phyloP scores from a whole-genome alignment of 345 rosid species.

The Salix exigua region DNA sequence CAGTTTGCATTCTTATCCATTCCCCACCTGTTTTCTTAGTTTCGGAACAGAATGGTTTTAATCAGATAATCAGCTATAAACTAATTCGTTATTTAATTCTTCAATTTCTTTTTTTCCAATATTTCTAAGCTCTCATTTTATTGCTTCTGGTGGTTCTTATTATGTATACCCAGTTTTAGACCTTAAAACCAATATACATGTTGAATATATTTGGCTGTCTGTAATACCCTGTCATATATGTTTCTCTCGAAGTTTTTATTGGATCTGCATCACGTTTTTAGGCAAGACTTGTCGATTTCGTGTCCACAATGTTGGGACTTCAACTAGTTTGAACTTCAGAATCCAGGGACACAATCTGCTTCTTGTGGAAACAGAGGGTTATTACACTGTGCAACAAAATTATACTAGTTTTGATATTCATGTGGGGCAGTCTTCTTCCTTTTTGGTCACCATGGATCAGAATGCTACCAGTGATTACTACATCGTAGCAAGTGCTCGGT shows the following conservation, averaged over 20 bases:
- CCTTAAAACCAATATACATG: not conserved
- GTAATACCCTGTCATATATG: not conserved
- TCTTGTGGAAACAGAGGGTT: conserved; percentile 83
- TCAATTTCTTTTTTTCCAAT: not conserved
- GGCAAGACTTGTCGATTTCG: conserved; percentile 86
- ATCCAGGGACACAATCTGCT: conserved; percentile 86
- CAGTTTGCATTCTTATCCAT: conserved; percentile 2
- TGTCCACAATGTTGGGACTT: conserved; percentile 82
- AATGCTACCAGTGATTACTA: conserved; percentile 77
- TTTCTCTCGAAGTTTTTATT: conserved; percentile 1
- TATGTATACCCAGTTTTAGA: too few relatives aligned
- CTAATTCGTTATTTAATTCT: too few relatives aligned
- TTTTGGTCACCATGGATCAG: conserved; percentile 90
- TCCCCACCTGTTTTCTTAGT: not conserved
- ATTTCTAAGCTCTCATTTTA: too few relatives aligned
- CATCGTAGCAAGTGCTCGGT: conserved; percentile 93
- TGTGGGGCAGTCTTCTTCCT: conserved; percentile 90
- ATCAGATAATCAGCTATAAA: not conserved
- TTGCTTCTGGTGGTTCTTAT: too few relatives aligned
- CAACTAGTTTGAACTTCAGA: conserved; percentile 90
- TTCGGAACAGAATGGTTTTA: not conserved
- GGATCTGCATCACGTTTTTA: conserved; percentile 30
- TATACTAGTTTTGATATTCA: conserved; percentile 75
- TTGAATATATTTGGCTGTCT: not conserved
- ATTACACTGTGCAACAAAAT: conserved; percentile 64